Percentiles rank a stretch among this genome's conserved stretches.
Conservation (phyloP, 352 stramenopile genomes). For the Globisporangium camurandrum region DNA sequence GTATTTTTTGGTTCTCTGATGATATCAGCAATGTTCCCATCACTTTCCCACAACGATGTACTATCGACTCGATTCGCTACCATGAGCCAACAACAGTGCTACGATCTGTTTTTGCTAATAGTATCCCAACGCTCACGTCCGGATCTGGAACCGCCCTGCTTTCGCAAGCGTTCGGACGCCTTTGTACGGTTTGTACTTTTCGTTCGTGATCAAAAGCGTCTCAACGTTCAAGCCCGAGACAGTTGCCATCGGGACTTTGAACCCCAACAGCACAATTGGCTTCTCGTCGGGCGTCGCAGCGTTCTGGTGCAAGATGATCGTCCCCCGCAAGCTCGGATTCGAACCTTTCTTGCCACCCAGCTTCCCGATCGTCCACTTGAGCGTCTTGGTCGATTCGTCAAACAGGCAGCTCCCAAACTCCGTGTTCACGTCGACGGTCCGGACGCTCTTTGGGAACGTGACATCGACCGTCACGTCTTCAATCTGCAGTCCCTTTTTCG, state of each 20-base stretch:
- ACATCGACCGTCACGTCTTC: slow-evolving; percentile 94
- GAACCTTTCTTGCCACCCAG: slow-evolving; percentile 87
- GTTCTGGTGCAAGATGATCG: slow-evolving; percentile 88
- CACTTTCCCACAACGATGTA: too few relatives aligned
- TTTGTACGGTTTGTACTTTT: slow-evolving; percentile 98
- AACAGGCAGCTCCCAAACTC: slow-evolving; percentile 92
- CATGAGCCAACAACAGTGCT: background rate
- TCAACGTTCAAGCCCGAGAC: slow-evolving; percentile 94
- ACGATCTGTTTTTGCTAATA: background rate
- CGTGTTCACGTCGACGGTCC: slow-evolving; percentile 92
- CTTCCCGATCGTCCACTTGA: slow-evolving; percentile 95
- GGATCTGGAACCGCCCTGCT: slow-evolving; percentile 93
- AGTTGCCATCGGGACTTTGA: slow-evolving; percentile 95
- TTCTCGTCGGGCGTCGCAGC: slow-evolving; percentile 84
- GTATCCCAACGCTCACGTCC: slow-evolving; percentile 42
- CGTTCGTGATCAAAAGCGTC: slow-evolving; percentile 92
- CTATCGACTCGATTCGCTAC: too few relatives aligned
- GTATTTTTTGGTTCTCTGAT: too few relatives aligned
- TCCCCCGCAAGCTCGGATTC: slow-evolving; percentile 85
- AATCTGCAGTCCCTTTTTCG: slow-evolving; percentile 69
- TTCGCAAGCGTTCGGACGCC: slow-evolving; percentile 95
- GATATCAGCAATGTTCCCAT: too few relatives aligned
- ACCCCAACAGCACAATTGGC: slow-evolving; percentile 91
- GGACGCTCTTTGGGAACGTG: slow-evolving; percentile 94
- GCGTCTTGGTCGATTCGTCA: slow-evolving; percentile 90